Evolutionary conservation across 1,284 basidiomycete species (phyloP).

Genomic region (Trametes pubescens): DNA sequence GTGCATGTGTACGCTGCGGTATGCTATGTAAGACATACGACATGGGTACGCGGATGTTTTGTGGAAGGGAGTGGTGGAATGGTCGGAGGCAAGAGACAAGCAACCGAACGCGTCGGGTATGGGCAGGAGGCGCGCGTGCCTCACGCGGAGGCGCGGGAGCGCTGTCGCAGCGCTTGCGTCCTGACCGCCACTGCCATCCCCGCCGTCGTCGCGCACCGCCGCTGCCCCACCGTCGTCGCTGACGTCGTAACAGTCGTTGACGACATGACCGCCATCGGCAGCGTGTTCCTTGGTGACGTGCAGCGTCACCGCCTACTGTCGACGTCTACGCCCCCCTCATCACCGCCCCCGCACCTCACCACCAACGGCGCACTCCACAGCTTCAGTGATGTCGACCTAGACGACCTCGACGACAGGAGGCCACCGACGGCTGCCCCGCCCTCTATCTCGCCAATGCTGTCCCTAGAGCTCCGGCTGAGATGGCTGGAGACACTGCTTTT

Average conservation of each 20-base stretch:
- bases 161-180: neutral
- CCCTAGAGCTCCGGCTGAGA: constrained; percentile 74
- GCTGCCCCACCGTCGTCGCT: neutral
- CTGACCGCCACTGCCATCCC: constrained; percentile 18
- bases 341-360: constrained; percentile 56
- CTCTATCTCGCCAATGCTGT: constrained; percentile 66
- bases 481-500: constrained; percentile 80
- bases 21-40: constrained; percentile 24
- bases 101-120: constrained; percentile 31
- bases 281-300: constrained; percentile 79
- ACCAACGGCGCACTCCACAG: constrained; percentile 29
- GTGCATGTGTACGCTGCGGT: neutral
- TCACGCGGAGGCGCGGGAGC: constrained; percentile 15
- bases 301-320: constrained; percentile 67
- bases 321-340: constrained; percentile 68
- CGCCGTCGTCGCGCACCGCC: constrained; percentile 19
- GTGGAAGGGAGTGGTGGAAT: constrained; percentile 21
- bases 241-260: constrained; percentile 14
- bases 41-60: constrained; percentile 17
- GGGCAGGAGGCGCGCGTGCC: constrained; percentile 23
- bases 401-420: constrained; percentile 28
- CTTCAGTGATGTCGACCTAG: constrained; percentile 36
- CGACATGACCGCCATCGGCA: constrained; percentile 67
- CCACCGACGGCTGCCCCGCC: constrained; percentile 33
- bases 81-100: constrained; percentile 19